Base-by-base conservation (phyloP, 345 rosid species). In the Cochlearia excelsa region DNA sequence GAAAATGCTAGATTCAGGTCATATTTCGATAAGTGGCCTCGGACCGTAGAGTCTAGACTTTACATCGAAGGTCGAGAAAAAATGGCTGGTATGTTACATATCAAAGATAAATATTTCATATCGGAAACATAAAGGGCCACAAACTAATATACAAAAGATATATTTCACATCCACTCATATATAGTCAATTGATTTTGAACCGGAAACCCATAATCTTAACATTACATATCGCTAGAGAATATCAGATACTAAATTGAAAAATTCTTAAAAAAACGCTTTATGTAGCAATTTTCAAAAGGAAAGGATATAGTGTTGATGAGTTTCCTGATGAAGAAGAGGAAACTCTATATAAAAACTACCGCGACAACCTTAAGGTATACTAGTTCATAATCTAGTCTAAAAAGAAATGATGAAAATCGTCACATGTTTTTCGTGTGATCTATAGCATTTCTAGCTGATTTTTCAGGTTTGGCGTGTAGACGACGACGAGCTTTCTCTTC, bases 51-150 rank as follows among this genome's bases (percentile, higher is more conserved):
- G 48, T 63, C 80, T 38, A 83, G 69, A 66, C 78, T 86, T 52
- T 84, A 81, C 71, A 85, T 75, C 55, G 97, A 90, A 65, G 92
- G 97, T 47, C 82, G 95, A 67, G 95, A 74, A 71, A 90, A 90
- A 90, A 80, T 90, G 64, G 95, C 95, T 80, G 97, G 97, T 90
- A 34, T 70, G 70, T 43, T 42, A 16, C 23, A 16, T 16, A 16
- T 16, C 23, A 16, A 16, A 16, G 23, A 16, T 16, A 16, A 16
- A 16, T 16, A 16, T 16, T 16, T 16, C 23, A 16, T 16, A 16
- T 16, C 23, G 23, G 23, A 16, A 16, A 16, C 23, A 16, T 16
- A 16, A 16, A 16, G 23, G 23, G 23, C 23, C 23, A 16, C 23
- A 16, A 16, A 16, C 23, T 16, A 16, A 16, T 16, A 16, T 0